Percentiles rank a stretch among this genome's conserved stretches.
Conservation (phyloP, 768 basidiomycete genomes). For the Dentipellis sp. region DNA sequence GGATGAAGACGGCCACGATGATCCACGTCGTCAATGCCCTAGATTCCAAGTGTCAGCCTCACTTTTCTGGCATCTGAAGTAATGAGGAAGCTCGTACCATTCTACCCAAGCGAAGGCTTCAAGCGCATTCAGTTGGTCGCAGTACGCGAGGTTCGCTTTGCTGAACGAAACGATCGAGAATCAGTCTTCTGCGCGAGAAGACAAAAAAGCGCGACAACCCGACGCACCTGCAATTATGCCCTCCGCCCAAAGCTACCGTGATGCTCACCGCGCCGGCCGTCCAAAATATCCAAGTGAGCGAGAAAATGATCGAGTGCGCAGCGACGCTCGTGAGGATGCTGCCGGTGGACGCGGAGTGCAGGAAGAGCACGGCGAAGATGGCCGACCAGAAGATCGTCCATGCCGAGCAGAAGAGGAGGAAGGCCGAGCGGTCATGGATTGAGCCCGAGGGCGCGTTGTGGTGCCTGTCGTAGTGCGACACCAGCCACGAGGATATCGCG, state of each 20-base stretch:
- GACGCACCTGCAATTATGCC: constrained; percentile 57
- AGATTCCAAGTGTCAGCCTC: background rate
- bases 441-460: constrained; percentile 38
- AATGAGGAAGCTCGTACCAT: constrained; percentile 37
- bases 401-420: constrained; percentile 58
- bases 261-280: constrained; percentile 63
- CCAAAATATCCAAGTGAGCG: constrained; percentile 75
- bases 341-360: constrained; percentile 35
- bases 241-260: constrained; percentile 57
- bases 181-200: background rate
- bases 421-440: constrained; percentile 55
- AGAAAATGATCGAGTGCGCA: constrained; percentile 51
- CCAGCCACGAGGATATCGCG: constrained; percentile 63
- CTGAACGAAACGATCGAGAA: constrained; percentile 15
- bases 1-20: constrained; percentile 47
- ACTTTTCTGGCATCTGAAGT: background rate
- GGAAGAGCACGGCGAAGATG: constrained; percentile 46
- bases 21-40: constrained; percentile 62
- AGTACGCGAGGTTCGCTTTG: constrained; percentile 45
- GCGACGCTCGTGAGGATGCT: constrained; percentile 49
- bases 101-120: constrained; percentile 70
- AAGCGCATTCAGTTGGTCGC: constrained; percentile 68
- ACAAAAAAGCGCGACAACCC: background rate
- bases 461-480: constrained; percentile 45
- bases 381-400: constrained; percentile 58